A percentile compares a stretch with the other conserved stretches of the same genome.
These are phyloP conservation scores for Colletotrichum lupini DNA, from an alignment of 2,329 filamentous ascomycete genomes.

Conservation along the genomic window DNA sequence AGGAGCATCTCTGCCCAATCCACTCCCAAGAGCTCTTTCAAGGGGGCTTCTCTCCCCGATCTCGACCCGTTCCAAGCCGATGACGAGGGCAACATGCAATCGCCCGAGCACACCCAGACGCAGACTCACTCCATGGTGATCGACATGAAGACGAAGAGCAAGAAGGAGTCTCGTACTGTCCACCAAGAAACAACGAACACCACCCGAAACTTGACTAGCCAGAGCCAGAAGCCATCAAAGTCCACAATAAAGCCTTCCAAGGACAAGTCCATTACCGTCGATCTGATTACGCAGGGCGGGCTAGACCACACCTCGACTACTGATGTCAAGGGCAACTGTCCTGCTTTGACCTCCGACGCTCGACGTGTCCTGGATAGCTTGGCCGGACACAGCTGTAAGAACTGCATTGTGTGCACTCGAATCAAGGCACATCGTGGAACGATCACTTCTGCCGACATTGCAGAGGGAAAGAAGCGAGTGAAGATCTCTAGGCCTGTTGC, in stretches of 20 bases:
- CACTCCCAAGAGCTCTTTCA: constrained; percentile 31
- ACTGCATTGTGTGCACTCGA: constrained; percentile 68
- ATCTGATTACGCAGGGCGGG: constrained; percentile 34
- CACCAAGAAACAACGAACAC: constrained; percentile 32
- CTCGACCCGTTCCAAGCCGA: constrained; percentile 37
- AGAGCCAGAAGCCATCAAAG: constrained; percentile 36
- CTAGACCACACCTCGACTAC: constrained; percentile 30
- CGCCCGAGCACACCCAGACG: constrained; percentile 39
- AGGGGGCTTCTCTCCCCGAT: constrained; percentile 21
- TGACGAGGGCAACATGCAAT: constrained; percentile 38
- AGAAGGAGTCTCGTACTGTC: constrained; percentile 28
- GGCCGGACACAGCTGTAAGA: constrained; percentile 65
- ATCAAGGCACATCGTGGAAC: constrained; percentile 58
- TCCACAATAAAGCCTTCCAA: constrained; percentile 25
- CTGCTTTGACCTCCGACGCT: constrained; percentile 63
- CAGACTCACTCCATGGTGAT: constrained; percentile 39
- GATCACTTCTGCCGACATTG: constrained; percentile 49
- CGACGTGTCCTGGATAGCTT: constrained; percentile 64
- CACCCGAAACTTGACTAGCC: constrained; percentile 37
- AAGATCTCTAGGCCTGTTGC: constrained; percentile 73
- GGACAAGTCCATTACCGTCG: constrained; percentile 32
- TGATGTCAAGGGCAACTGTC: constrained; percentile 44
- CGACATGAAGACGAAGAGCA: constrained; percentile 37
- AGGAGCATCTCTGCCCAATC: constrained; percentile 43
- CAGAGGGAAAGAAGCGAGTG: constrained; percentile 66